phyloP scores from a whole-genome alignment of 2,329 filamentous ascomycete genomes.

The Tetracladium maxilliforme region DNA sequence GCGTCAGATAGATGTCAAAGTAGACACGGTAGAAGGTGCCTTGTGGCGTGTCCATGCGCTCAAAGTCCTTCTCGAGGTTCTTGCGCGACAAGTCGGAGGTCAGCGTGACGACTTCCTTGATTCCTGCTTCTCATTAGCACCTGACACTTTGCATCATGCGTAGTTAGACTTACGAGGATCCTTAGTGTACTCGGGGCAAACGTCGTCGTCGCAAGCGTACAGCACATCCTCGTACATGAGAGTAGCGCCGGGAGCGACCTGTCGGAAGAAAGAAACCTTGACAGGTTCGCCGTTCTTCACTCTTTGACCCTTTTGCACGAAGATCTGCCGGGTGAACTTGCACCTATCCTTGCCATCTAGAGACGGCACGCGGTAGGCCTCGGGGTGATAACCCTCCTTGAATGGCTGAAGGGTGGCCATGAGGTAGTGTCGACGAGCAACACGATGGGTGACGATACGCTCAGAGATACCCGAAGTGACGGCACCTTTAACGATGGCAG shows the following conservation, averaged over 20 bases:
- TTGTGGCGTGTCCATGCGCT: conserved; percentile 97
- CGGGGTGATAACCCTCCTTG: conserved; percentile 96
- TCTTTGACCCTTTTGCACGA: conserved; percentile 95
- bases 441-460: conserved; percentile 89
- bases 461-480: conserved; percentile 97
- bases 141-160: conserved; percentile 1
- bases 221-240: conserved; percentile 99
- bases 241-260: conserved; percentile 90
- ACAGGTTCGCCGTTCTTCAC: conserved; percentile 99
- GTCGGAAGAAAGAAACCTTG: conserved; percentile 97
- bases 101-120: conserved; percentile 97
- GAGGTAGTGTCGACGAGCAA: conserved; percentile 93
- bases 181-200: conserved; percentile 97
- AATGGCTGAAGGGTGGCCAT: conserved; percentile 98
- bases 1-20: conserved; percentile 74
- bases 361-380: conserved; percentile 93
- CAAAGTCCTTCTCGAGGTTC: conserved; percentile 98
- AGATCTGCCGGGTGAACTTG: conserved; percentile 97
- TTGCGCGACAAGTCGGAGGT: conserved; percentile 95
- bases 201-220: conserved; percentile 94
- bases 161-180: conserved; percentile 72
- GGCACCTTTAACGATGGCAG: conserved; percentile 95
- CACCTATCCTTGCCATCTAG: conserved; percentile 95
- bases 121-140: conserved; percentile 43
- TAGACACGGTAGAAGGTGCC: conserved; percentile 85